Base-by-base conservation (phyloP, 768 basidiomycete species). In the Boletus vermiculosoides region DNA sequence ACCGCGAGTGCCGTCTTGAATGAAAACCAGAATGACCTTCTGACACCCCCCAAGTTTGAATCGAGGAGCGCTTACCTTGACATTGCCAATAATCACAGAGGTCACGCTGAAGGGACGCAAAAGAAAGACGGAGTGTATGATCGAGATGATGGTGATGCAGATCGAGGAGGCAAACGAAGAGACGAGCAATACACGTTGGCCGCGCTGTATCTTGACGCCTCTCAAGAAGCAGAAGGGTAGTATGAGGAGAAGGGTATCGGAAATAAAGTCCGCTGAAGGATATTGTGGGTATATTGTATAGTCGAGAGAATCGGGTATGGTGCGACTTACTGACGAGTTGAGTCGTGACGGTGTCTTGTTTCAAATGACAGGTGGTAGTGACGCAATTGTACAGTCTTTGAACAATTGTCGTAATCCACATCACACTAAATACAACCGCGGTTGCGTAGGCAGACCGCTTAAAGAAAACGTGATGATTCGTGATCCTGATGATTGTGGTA, bases 1-100 rank as follows among this genome's bases (percentile, higher is more conserved):
- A 65, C 50, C 23, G 60, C 61, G n/a, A 59, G 22, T 4, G 64
- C 61, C 40, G 39, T 42, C 64, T 65, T 20, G 39, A 11, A 8
- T n/a, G 25, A 50, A 41, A 30, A 37, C 10, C 23, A 54, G 5
- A 34, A 36, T 20, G 5, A 49, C 16, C 9, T 11, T 20, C 16
- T 11, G 25, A n/a, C 18, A 3, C n/a, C 23, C n/a, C 37, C 37
- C 9, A 18, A 18, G 5, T 39, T 4, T 5, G 40, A 16, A 30
- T 9, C 31, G 37, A 22, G 5, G 1, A 1, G 7, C n/a, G 5
- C 54, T 45, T 31, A 61, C 62, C 58, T 56, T 60, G 46, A 66
- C 20, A 25, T 57, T 52, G 5, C 33, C 53, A 8, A 66, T 34
- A 18, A 63, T n/a, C 18, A 48, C 16, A 18, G 22, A 12, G 11